phyloP scores from a whole-genome alignment of 495 filamentous ascomycete species.

The Parmelia sp. region DNA sequence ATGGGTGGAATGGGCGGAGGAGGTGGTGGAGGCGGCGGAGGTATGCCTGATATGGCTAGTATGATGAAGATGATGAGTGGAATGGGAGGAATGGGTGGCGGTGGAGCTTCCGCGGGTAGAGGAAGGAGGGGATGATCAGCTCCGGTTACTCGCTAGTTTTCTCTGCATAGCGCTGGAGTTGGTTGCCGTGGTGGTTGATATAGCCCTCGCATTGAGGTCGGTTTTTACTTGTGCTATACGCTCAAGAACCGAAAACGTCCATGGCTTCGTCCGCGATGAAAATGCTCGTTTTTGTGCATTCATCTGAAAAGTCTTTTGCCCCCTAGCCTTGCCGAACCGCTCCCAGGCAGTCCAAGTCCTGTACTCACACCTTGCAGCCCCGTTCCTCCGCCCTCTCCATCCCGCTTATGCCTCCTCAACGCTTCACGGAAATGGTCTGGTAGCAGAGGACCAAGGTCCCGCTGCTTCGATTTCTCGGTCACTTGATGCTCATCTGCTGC shows the following conservation, averaged over 20 bases:
- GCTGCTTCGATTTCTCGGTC: slow-evolving; percentile 30
- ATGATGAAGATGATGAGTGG: slow-evolving; percentile 27
- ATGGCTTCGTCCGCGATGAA: background rate
- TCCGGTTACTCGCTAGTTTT: background rate
- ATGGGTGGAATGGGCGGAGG: slow-evolving; percentile 51
- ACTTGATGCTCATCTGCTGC: background rate
- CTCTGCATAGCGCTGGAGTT: slow-evolving; percentile 15
- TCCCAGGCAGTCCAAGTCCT: slow-evolving; percentile 57
- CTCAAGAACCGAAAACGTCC: background rate
- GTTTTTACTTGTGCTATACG: background rate
- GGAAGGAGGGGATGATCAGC: slow-evolving; percentile 3
- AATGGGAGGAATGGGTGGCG: slow-evolving; percentile 16
- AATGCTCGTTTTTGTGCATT: slow-evolving; percentile 14
- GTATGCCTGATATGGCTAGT: slow-evolving; percentile 40
- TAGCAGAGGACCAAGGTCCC: slow-evolving; percentile 62
- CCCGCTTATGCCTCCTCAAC: slow-evolving; percentile 61
- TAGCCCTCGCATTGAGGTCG: background rate
- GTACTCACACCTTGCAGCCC: slow-evolving; percentile 69
- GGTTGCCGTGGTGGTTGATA: no score
- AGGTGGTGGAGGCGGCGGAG: slow-evolving; percentile 42
- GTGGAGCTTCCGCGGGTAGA: slow-evolving; percentile 6
- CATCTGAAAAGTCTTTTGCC: slow-evolving; percentile 61
- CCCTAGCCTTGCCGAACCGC: slow-evolving; percentile 53
- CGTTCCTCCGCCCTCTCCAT: slow-evolving; percentile 59
- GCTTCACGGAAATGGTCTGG: slow-evolving; percentile 82